Evolutionary conservation across 305 asterid genomes (phyloP).

Genomic region (Lippia alba): DNA sequence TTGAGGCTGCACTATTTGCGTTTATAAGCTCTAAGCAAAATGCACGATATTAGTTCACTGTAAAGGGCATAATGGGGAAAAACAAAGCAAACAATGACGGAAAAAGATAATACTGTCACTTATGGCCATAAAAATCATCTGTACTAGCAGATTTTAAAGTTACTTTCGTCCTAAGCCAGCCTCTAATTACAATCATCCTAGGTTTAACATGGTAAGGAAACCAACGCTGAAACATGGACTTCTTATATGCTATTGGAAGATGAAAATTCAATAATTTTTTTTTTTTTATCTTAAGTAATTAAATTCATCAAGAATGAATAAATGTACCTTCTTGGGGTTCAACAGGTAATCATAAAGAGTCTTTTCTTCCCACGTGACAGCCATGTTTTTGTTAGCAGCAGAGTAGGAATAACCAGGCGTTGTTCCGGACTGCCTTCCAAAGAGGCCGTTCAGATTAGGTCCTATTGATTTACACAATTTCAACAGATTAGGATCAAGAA

Average conservation of each 20-base stretch:
- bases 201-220: no score
- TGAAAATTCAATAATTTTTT: not conserved
- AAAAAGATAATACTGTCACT: not conserved
- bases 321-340: conserved; percentile 76
- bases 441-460: conserved; percentile 80
- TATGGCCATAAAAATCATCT: not conserved
- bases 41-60: not conserved
- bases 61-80: not conserved
- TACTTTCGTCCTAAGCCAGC: not conserved
- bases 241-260: not conserved
- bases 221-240: no score
- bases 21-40: not conserved
- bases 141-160: not conserved
- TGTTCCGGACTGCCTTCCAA: conserved; percentile 85
- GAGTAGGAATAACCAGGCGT: conserved; percentile 83
- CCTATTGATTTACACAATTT: conserved; percentile 43
- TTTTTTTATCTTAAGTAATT: not conserved
- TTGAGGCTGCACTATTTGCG: not conserved
- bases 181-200: no score
- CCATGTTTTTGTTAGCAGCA: conserved; percentile 80
- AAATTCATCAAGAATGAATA: no score
- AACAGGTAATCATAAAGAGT: conserved; percentile 80
- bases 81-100: not conserved
- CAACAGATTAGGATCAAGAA: conserved; percentile 19
- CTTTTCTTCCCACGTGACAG: conserved; percentile 76